A percentile compares a stretch with the other conserved stretches of the same genome.
Evolutionary conservation across 169 alveolate species (phyloP).

Genomic region (Cryptosporidium baileyi): DNA sequence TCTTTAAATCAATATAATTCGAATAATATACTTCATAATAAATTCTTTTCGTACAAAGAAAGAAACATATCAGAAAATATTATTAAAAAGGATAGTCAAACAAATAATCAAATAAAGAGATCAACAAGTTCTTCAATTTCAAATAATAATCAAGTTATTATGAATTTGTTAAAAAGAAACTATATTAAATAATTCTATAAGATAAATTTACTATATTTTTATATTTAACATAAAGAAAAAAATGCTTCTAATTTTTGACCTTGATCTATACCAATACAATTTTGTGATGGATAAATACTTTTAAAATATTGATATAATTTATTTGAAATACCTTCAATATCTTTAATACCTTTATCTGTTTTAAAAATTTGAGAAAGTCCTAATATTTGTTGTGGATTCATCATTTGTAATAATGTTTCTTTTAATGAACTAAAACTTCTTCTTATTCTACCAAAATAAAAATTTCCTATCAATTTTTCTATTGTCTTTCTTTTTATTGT

Average conservation of each 20-base stretch:
- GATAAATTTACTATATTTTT: neutral
- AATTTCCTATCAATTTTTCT: constrained; percentile 44
- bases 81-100: no score
- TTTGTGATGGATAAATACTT: constrained; percentile 50
- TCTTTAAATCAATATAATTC: no score
- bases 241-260: constrained; percentile 57
- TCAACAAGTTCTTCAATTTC: constrained; percentile 12
- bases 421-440: constrained; percentile 35
- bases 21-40: no score
- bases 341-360: constrained; percentile 14
- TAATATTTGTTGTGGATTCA: constrained; percentile 63
- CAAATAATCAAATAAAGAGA: no score
- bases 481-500: constrained; percentile 34
- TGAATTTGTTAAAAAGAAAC: constrained; percentile 4
- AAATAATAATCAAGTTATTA: constrained; percentile 11
- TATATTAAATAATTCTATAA: no score
- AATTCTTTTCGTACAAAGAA: no score
- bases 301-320: constrained; percentile 7
- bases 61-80: no score
- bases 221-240: constrained; percentile 24
- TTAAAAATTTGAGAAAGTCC: constrained; percentile 24
- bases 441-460: constrained; percentile 59
- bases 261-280: constrained; percentile 51
- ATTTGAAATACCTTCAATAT: constrained; percentile 11
- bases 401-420: constrained; percentile 46